Percentiles rank a stretch among this genome's conserved stretches.
These are phyloP conservation scores for Paratinospora sagittata DNA, from an alignment of 164 flowering plant species.

Conservation along the genomic window DNA sequence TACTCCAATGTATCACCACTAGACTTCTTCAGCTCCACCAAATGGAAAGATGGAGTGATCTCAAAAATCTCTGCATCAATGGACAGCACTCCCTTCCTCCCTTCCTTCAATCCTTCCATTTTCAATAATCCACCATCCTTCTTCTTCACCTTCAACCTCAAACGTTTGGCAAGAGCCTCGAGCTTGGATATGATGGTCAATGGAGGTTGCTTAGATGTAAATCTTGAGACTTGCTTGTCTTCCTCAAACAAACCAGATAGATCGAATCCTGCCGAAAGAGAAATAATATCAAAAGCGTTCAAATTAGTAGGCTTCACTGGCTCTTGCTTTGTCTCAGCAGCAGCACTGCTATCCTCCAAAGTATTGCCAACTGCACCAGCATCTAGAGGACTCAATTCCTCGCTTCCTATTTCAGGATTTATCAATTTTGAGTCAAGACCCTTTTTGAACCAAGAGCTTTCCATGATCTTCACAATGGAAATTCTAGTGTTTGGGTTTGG, in stretches of 20 bases:
- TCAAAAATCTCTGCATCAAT: conserved; percentile 79
- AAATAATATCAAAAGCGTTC: conserved; percentile 74
- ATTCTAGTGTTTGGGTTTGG: conserved; percentile 62
- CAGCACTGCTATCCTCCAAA: conserved; percentile 14
- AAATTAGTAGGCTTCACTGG: conserved; percentile 30
- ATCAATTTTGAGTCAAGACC: conserved; percentile 24
- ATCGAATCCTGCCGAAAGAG: conserved; percentile 59
- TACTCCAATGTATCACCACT: conserved; percentile 76
- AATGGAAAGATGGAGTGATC: conserved; percentile 47
- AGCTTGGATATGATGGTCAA: conserved; percentile 56
- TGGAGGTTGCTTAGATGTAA: conserved; percentile 54
- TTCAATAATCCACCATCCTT: conserved; percentile 49
- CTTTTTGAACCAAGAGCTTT: conserved; percentile 53
- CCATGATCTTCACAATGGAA: conserved; percentile 46
- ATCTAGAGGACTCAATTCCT: conserved; percentile 23
- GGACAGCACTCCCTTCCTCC: conserved; percentile 56
- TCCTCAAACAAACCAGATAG: conserved; percentile 62
- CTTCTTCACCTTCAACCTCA: conserved; percentile 46
- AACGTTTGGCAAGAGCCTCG: conserved; percentile 44
- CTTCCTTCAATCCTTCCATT: conserved; percentile 49
- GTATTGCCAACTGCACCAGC: conserved; percentile 24
- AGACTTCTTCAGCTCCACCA: conserved; percentile 70
- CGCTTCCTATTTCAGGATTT: conserved; percentile 12
- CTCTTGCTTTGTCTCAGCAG: conserved; percentile 25
- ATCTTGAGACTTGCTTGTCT: conserved; percentile 35